Conservation (phyloP, 495 filamentous ascomycete species). For the Ramalina peruviana region DNA sequence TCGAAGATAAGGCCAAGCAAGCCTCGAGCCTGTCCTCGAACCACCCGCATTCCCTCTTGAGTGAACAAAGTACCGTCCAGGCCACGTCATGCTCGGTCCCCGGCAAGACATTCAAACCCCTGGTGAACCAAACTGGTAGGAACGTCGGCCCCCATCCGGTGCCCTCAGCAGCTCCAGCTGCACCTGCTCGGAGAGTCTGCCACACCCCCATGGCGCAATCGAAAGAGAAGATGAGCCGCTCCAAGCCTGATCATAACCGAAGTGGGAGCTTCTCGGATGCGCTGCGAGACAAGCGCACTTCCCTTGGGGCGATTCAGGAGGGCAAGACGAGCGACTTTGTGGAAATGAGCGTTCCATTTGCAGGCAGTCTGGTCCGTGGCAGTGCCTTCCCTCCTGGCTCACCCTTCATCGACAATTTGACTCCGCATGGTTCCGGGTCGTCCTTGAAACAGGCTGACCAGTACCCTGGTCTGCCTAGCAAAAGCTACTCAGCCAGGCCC, state of each 20-base stretch:
- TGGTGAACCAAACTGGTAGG: slow-evolving; percentile 25
- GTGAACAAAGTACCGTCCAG: slow-evolving; percentile 42
- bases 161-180: slow-evolving; percentile 35
- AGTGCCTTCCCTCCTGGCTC: slow-evolving; percentile 62
- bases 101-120: slow-evolving; percentile 40
- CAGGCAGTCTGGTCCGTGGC: slow-evolving; percentile 76
- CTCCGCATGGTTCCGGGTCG: slow-evolving; percentile 31
- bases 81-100: slow-evolving; percentile 78
- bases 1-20: slow-evolving; percentile 20
- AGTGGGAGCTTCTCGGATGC: slow-evolving; percentile 80
- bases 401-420: slow-evolving; percentile 58
- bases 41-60: slow-evolving; percentile 34
- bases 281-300: slow-evolving; percentile 55
- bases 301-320: slow-evolving; percentile 36
- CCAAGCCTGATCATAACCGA: slow-evolving; percentile 47
- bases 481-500: slow-evolving; percentile 20
- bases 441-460: slow-evolving; percentile 6
- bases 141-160: slow-evolving; percentile 51
- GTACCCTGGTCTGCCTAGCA: slow-evolving; percentile 2
- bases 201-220: slow-evolving; percentile 15
- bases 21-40: slow-evolving; percentile 30
- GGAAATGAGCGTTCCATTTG: slow-evolving; percentile 50
- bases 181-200: slow-evolving; percentile 17
- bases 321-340: slow-evolving; percentile 29
- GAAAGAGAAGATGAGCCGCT: slow-evolving; percentile 16